These are phyloP conservation scores for Cercospora citrullina DNA, from an alignment of 2,329 filamentous ascomycete genomes.

Conservation along the genomic window DNA sequence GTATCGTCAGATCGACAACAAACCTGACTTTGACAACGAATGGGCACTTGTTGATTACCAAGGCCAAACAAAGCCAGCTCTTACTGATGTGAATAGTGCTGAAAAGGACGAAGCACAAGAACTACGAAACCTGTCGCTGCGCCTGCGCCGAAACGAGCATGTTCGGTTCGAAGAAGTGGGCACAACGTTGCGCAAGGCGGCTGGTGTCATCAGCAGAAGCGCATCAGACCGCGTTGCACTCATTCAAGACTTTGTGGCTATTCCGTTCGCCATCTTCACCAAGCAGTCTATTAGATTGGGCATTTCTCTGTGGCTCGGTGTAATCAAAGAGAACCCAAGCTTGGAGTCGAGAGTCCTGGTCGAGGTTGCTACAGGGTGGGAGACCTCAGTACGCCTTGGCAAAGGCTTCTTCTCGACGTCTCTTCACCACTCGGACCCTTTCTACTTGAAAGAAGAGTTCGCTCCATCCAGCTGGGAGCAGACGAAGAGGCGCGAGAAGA, in stretches of 20 bases:
- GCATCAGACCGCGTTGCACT: conserved; percentile 74
- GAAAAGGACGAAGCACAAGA: conserved; percentile 55
- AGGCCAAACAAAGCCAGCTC: conserved; percentile 24
- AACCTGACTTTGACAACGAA: conserved; percentile 28
- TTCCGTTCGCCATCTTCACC: conserved; percentile 90
- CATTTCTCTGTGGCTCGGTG: conserved; percentile 91
- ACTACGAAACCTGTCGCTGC: conserved; percentile 70
- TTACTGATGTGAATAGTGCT: conserved; percentile 15
- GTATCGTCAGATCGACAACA: conserved; percentile 81
- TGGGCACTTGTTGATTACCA: conserved; percentile 37
- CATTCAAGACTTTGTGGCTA: conserved; percentile 82
- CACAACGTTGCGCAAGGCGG: conserved; percentile 79
- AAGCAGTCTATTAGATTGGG: conserved; percentile 95
- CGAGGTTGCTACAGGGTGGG: conserved; percentile 89
- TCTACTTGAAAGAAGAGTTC: conserved; percentile 89
- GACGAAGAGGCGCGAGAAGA: conserved; percentile 72
- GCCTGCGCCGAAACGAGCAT: conserved; percentile 66
- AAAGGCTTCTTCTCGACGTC: conserved; percentile 77
- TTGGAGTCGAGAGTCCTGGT: conserved; percentile 83
- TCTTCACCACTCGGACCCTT: conserved; percentile 78
- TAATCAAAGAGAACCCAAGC: conserved; percentile 91
- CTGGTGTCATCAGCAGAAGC: conserved; percentile 79
- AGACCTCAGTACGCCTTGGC: conserved; percentile 73
- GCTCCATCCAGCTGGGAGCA: conserved; percentile 80
- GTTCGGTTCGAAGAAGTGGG: conserved; percentile 74